These are phyloP conservation scores for Corynascus novoguineensis DNA, from an alignment of 495 filamentous ascomycete genomes.

Conservation along the genomic window DNA sequence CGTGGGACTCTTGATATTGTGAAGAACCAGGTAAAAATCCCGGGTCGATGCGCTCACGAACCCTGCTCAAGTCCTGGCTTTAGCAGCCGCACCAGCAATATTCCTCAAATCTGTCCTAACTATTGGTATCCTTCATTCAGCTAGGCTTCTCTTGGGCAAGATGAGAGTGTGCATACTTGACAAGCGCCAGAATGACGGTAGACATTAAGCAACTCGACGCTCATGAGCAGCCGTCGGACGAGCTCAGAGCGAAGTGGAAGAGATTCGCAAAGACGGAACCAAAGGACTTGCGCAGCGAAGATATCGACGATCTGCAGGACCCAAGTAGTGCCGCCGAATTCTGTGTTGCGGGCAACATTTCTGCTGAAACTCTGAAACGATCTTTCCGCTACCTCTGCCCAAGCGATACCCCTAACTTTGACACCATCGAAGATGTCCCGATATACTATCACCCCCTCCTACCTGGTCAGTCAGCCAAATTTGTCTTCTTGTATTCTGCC, in stretches of 20 bases:
- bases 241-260: conserved; percentile 61
- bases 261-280: conserved; percentile 38
- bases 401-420: conserved; percentile 11
- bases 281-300: conserved; percentile 31
- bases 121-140: too few relatives aligned
- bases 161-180: too few relatives aligned
- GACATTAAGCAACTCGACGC: conserved; percentile 55
- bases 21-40: neutral
- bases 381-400: conserved; percentile 35
- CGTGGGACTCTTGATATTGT: neutral
- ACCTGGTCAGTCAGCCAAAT: conserved; percentile 29
- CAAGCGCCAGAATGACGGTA: conserved; percentile 27
- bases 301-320: conserved; percentile 41
- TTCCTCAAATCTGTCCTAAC: too few relatives aligned
- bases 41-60: too few relatives aligned
- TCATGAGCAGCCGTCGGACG: conserved; percentile 62
- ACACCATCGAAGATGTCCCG: conserved; percentile 26
- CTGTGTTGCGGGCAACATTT: conserved; percentile 32
- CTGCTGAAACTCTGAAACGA: conserved; percentile 30
- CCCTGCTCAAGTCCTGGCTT: neutral
- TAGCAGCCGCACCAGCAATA: neutral
- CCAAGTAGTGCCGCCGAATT: conserved; percentile 30
- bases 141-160: neutral
- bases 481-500: neutral
- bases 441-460: conserved; percentile 36